phyloP scores from a whole-genome alignment of 192 early-diverging fungal genomes.

The Radiomyces spectabilis region DNA sequence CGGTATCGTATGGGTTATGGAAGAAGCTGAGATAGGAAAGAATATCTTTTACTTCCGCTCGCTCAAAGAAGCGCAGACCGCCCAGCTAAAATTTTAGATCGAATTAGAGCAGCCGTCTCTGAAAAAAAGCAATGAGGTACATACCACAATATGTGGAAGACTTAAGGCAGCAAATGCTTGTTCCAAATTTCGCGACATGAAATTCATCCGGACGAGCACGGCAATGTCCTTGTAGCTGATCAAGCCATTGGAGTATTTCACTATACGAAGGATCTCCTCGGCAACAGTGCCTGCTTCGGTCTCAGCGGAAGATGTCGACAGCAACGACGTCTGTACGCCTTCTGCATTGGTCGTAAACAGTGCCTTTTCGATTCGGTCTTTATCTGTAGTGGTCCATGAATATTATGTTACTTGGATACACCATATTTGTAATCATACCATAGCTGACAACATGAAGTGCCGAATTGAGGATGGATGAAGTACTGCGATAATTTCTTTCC shows the following conservation, averaged over 20 bases:
- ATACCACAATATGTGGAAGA: slow-evolving; percentile 15
- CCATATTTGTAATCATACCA: slow-evolving; percentile 2
- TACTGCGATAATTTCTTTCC: slow-evolving; percentile 22
- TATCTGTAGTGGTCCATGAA: slow-evolving; percentile 1
- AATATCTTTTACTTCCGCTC: slow-evolving; percentile 17
- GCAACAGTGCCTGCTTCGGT: slow-evolving; percentile 7
- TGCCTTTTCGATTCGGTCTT: neutral
- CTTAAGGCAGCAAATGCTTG: neutral
- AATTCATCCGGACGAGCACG: slow-evolving; percentile 10
- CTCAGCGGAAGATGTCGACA: neutral
- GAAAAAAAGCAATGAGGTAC: neutral
- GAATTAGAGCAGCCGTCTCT: neutral
- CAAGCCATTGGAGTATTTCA: slow-evolving; percentile 7
- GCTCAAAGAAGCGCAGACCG: slow-evolving; percentile 14
- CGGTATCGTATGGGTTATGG: slow-evolving; percentile 2
- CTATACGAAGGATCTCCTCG: neutral
- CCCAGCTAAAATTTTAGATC: neutral
- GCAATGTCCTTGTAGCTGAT: slow-evolving; percentile 11
- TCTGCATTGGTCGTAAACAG: slow-evolving; percentile 6
- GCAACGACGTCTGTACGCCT: slow-evolving; percentile 1
- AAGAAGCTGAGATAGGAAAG: slow-evolving; percentile 7
- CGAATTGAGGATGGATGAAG: neutral
- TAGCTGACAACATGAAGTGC: slow-evolving; percentile 12
- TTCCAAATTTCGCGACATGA: slow-evolving; percentile 4
- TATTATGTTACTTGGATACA: neutral